Conservation (phyloP, 1,284 basidiomycete genomes). For the Fomitopsis palustris region DNA sequence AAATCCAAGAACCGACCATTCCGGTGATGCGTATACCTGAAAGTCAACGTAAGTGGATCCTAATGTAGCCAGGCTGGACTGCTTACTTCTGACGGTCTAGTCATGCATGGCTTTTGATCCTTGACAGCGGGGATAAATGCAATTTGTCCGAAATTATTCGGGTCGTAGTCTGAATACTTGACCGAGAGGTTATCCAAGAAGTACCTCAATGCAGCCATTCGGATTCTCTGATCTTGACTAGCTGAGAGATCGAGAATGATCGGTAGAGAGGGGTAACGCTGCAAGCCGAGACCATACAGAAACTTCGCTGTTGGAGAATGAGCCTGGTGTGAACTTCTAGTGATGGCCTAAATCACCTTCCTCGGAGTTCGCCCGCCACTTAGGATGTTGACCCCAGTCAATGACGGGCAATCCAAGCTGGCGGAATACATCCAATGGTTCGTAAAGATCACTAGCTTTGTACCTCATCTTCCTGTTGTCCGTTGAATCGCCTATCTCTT, state of each 20-base stretch:
- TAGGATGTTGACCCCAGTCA: slow-evolving; percentile 79
- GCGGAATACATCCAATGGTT: slow-evolving; percentile 76
- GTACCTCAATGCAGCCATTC: slow-evolving; percentile 68
- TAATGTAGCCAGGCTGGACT: neutral
- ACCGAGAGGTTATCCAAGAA: slow-evolving; percentile 67
- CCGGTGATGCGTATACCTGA: slow-evolving; percentile 72
- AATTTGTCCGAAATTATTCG: slow-evolving; percentile 47
- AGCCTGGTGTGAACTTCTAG: no score
- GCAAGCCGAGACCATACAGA: slow-evolving; percentile 77
- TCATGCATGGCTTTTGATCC: slow-evolving; percentile 48
- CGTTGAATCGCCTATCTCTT: slow-evolving; percentile 34
- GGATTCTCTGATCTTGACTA: slow-evolving; percentile 41
- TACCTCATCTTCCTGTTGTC: slow-evolving; percentile 40
- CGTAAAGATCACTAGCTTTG: slow-evolving; percentile 77
- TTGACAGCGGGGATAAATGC: slow-evolving; percentile 81
- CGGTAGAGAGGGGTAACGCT: slow-evolving; percentile 67
- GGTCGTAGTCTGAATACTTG: slow-evolving; percentile 66
- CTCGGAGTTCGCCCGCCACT: slow-evolving; percentile 79
- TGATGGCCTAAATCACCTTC: slow-evolving; percentile 59
- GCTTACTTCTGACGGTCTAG: slow-evolving; percentile 65
- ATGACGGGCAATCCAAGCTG: slow-evolving; percentile 79
- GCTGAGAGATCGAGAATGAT: slow-evolving; percentile 69
- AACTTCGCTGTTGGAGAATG: slow-evolving; percentile 64
- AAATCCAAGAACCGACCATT: slow-evolving; percentile 79
- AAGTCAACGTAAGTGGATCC: neutral